These are phyloP conservation scores for Suillus spraguei DNA, from an alignment of 768 basidiomycete species.

Conservation along the genomic window DNA sequence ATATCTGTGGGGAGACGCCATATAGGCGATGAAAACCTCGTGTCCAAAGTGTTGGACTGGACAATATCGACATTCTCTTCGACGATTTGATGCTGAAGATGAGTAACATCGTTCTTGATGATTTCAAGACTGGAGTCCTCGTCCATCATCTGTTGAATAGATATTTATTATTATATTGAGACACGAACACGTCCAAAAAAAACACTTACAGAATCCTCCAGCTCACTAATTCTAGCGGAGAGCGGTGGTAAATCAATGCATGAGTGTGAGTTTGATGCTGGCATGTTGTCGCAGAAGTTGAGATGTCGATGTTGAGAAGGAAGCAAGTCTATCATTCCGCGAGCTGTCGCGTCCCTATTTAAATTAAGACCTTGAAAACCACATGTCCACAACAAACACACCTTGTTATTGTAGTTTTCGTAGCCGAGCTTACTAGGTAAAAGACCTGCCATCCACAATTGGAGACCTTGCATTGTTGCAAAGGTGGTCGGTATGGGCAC, in stretches of 20 bases:
- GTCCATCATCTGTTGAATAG: background rate
- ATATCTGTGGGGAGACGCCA: slow-evolving; percentile 47
- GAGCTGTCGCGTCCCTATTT: background rate
- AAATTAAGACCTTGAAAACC: background rate
- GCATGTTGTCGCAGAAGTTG: background rate
- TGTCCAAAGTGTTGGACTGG: slow-evolving; percentile 20
- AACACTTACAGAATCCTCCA: too few species aligned
- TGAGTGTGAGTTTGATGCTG: too few species aligned
- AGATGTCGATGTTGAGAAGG: background rate
- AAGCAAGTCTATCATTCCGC: background rate
- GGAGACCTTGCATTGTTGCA: too few species aligned
- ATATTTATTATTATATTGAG: background rate
- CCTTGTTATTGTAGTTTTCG: background rate
- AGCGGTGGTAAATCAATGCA: too few species aligned
- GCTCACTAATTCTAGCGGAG: too few species aligned
- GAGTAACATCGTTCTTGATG: too few species aligned
- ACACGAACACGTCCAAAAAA: background rate
- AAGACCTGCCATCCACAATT: background rate
- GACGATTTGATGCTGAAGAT: too few species aligned
- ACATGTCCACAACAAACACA: background rate
- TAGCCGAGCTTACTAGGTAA: background rate
- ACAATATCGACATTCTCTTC: slow-evolving; percentile 9
- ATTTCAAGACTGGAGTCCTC: too few species aligned
- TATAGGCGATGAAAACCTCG: slow-evolving; percentile 27
- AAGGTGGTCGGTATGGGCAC: too few species aligned